Conservation (phyloP, 352 stramenopile species). For the Pythium phragmiticola region DNA sequence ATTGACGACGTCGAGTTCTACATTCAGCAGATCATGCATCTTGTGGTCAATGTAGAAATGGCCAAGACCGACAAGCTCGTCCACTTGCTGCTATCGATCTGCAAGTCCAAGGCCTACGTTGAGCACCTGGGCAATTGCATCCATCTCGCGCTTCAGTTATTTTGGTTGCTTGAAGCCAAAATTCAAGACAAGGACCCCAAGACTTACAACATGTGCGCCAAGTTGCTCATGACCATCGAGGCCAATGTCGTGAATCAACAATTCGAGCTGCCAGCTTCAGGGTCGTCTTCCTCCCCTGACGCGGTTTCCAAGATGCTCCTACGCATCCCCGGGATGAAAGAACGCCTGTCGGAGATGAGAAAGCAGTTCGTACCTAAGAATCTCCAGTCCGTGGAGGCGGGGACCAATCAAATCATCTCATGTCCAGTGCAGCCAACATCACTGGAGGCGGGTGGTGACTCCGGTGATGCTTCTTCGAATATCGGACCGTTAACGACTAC, state of each 20-base stretch:
- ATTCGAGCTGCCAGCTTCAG: conserved; percentile 50
- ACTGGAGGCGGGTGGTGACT: not conserved
- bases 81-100: conserved; percentile 74
- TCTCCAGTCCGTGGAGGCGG: not conserved
- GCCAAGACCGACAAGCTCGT: conserved; percentile 65
- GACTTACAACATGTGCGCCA: conserved; percentile 76
- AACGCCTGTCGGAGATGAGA: conserved; percentile 37
- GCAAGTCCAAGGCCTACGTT: conserved; percentile 71
- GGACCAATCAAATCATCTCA: conserved; percentile 3
- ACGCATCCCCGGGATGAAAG: conserved; percentile 58
- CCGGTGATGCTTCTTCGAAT: not conserved
- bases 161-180: conserved; percentile 78
- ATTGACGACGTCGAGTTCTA: conserved; percentile 85
- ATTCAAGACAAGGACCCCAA: conserved; percentile 69
- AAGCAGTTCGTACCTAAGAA: not conserved
- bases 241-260: conserved; percentile 82
- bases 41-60: conserved; percentile 65
- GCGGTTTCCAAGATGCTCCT: conserved; percentile 46
- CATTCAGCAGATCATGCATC: conserved; percentile 76
- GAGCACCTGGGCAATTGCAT: conserved; percentile 82
- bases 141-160: conserved; percentile 66
- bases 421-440: not conserved
- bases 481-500: not conserved
- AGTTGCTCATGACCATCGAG: conserved; percentile 82
- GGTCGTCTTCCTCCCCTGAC: conserved; percentile 24